Evolutionary conservation across 2,329 filamentous ascomycete species (phyloP).

Genomic region (Fusarium illudens): DNA sequence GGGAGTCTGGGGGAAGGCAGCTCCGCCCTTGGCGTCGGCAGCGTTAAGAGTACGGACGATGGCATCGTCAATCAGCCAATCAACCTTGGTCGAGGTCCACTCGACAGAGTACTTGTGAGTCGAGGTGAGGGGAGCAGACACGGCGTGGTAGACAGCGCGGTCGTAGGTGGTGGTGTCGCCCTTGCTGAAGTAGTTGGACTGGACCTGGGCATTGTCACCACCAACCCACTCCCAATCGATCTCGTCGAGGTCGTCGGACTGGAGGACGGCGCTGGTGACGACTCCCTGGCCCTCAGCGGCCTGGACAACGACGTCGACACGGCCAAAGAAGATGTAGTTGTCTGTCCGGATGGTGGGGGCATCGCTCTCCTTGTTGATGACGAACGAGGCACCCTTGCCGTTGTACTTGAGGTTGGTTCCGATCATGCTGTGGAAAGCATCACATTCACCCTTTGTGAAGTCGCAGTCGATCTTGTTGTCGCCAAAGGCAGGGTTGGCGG

Average conservation of each 20-base stretch:
- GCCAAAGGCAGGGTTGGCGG: slow-evolving; percentile 79
- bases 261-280: slow-evolving; percentile 87
- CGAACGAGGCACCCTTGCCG: slow-evolving; percentile 62
- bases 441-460: slow-evolving; percentile 77
- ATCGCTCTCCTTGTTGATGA: slow-evolving; percentile 73
- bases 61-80: slow-evolving; percentile 71
- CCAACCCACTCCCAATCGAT: slow-evolving; percentile 98
- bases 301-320: slow-evolving; percentile 80
- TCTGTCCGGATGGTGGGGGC: slow-evolving; percentile 77
- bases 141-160: slow-evolving; percentile 70
- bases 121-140: slow-evolving; percentile 62
- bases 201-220: slow-evolving; percentile 75
- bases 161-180: slow-evolving; percentile 76
- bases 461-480: slow-evolving; percentile 67
- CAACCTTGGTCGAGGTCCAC: slow-evolving; percentile 71
- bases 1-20: slow-evolving; percentile 75
- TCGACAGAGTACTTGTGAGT: slow-evolving; percentile 74
- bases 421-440: slow-evolving; percentile 57
- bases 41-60: slow-evolving; percentile 69
- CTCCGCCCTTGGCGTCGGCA: slow-evolving; percentile 64
- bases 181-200: slow-evolving; percentile 88
- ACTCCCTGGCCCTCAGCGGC: slow-evolving; percentile 84
- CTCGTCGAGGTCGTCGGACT: slow-evolving; percentile 86
- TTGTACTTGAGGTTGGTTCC: slow-evolving; percentile 61
- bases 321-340: slow-evolving; percentile 98